Conservation (phyloP, 1,139 yeast species). For the Pneumocystis sp. region DNA sequence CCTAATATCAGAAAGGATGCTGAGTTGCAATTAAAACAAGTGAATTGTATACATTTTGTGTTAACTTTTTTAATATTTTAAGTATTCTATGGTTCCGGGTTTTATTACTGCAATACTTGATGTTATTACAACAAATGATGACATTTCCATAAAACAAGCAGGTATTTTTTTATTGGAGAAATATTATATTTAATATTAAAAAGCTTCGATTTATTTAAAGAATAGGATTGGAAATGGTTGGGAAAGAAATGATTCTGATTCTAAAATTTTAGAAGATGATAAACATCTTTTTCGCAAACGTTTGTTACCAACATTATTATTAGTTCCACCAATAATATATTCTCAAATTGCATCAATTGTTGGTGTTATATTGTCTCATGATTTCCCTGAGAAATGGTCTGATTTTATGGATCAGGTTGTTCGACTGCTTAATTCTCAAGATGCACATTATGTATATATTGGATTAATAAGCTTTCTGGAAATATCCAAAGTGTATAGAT, state of each 20-base stretch:
- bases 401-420: slow-evolving; percentile 44
- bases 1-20: slow-evolving; percentile 50
- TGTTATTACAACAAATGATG: slow-evolving; percentile 34
- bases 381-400: slow-evolving; percentile 63
- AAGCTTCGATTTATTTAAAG: slow-evolving; percentile 79
- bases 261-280: slow-evolving; percentile 46
- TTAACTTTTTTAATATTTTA: slow-evolving; percentile 7
- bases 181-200: background rate
- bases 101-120: slow-evolving; percentile 75
- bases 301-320: slow-evolving; percentile 35
- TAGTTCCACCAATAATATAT: slow-evolving; percentile 29
- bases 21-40: slow-evolving; percentile 44
- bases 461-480: slow-evolving; percentile 69
- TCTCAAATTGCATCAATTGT: slow-evolving; percentile 61
- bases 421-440: slow-evolving; percentile 39
- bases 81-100: slow-evolving; percentile 33
- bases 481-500: slow-evolving; percentile 58
- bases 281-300: slow-evolving; percentile 55
- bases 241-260: slow-evolving; percentile 29
- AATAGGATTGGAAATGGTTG: slow-evolving; percentile 57
- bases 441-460: slow-evolving; percentile 48
- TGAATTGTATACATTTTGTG: slow-evolving; percentile 3
- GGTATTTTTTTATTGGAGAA: slow-evolving; percentile 9
- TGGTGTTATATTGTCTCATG: slow-evolving; percentile 47
- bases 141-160: slow-evolving; percentile 15